Evolutionary conservation across 148 eudicot genomes (phyloP).

Genomic region (Amaranthus hypochondriacus): DNA sequence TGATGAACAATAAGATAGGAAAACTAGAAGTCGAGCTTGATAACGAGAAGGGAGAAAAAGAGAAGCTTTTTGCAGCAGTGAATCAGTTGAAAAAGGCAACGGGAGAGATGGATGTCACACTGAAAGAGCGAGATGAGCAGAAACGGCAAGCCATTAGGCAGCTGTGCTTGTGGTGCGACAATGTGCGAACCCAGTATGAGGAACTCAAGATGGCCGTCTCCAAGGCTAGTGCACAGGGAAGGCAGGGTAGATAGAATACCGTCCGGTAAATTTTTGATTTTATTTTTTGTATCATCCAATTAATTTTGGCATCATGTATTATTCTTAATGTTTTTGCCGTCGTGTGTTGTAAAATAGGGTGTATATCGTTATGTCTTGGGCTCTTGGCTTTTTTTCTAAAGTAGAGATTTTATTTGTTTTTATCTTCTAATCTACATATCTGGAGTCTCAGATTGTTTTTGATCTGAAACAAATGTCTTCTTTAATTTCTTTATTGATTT

Average conservation of each 20-base stretch:
- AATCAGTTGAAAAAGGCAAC: conserved; percentile 40
- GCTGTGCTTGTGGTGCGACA: conserved; percentile 62
- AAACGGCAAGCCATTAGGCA: conserved; percentile 79
- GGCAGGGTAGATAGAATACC: conserved; percentile 11
- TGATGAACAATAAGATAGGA: conserved; percentile 30
- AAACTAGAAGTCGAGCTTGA: conserved; percentile 36
- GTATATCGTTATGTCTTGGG: conserved; percentile 16
- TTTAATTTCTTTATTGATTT: too few relatives aligned
- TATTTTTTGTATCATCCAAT: neutral
- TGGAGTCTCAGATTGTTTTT: neutral
- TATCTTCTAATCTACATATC: neutral
- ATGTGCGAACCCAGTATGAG: conserved; percentile 44
- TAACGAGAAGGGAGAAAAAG: conserved; percentile 37
- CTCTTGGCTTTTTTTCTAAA: neutral
- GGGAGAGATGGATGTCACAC: conserved; percentile 27
- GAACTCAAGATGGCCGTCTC: conserved; percentile 43
- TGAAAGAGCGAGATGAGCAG: conserved; percentile 40
- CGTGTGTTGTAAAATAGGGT: conserved; percentile 16
- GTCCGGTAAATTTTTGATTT: neutral
- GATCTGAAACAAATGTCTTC: conserved; percentile 1
- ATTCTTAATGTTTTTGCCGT: conserved; percentile 5
- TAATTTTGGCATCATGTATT: neutral
- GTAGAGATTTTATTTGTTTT: conserved; percentile 10
- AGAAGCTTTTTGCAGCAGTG: conserved; percentile 23
- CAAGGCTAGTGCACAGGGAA: conserved; percentile 24